phyloP scores from a whole-genome alignment of 2,329 filamentous ascomycete genomes.

The Dactylellina sp. region DNA sequence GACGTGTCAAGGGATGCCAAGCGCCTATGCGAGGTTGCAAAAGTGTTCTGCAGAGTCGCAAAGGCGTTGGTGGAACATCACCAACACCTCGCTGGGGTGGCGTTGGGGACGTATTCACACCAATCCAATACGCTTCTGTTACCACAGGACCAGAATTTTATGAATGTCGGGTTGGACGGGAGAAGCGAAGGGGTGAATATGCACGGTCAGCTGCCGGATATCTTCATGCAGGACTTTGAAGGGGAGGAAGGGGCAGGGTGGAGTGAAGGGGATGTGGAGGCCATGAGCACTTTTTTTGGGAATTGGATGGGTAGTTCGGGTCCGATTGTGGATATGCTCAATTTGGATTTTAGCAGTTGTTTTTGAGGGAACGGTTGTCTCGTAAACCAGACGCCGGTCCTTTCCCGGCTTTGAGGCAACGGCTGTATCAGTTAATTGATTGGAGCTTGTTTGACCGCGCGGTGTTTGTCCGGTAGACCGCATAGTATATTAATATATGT shows the following conservation, averaged over 20 bases:
- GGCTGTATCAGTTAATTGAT: too few species aligned
- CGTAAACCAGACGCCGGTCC: too few species aligned
- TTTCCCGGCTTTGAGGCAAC: too few species aligned
- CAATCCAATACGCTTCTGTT: slow-evolving; percentile 47
- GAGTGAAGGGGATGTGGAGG: slow-evolving; percentile 51
- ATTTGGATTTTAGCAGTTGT: slow-evolving; percentile 54
- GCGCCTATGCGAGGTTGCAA: slow-evolving; percentile 41
- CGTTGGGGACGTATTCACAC: slow-evolving; percentile 46
- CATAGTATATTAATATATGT: too few species aligned
- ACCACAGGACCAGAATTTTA: slow-evolving; percentile 48
- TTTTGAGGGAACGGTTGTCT: too few species aligned
- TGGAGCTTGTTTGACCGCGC: too few species aligned
- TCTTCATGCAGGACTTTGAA: slow-evolving; percentile 56
- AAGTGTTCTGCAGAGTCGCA: slow-evolving; percentile 52
- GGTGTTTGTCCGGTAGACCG: too few species aligned
- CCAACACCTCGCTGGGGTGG: slow-evolving; percentile 19
- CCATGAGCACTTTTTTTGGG: slow-evolving; percentile 55
- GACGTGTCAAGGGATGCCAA: slow-evolving; percentile 42
- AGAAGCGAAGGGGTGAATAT: not conserved
- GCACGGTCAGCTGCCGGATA: slow-evolving; percentile 46
- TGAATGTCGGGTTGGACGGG: slow-evolving; percentile 25
- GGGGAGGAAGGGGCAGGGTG: slow-evolving; percentile 35
- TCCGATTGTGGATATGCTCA: slow-evolving; percentile 55
- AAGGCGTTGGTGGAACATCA: slow-evolving; percentile 40
- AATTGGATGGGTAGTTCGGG: slow-evolving; percentile 56